These are phyloP conservation scores for Coccinonectria pachysandricola DNA, from an alignment of 2,329 filamentous ascomycete genomes.

Conservation along the genomic window DNA sequence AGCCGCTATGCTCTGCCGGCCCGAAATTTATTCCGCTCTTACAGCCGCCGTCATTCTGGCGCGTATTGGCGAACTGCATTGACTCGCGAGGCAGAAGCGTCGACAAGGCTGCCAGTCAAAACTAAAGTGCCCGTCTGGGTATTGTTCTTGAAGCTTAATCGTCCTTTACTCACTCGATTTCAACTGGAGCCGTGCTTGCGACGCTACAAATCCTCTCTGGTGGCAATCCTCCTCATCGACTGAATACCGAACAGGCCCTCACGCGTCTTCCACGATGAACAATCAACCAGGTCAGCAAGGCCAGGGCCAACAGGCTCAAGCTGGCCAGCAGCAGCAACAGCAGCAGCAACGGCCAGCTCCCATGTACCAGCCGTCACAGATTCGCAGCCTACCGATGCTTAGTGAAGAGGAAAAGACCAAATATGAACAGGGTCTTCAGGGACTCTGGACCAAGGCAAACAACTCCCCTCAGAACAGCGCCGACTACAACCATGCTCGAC, in stretches of 20 bases:
- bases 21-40: too few species aligned
- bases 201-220: too few species aligned
- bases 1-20: too few species aligned
- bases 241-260: constrained; percentile 1
- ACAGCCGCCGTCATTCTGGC: too few species aligned
- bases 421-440: constrained; percentile 46
- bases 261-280: constrained; percentile 11
- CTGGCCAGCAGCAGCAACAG: constrained; percentile 12
- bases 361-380: constrained; percentile 42
- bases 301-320: constrained; percentile 16
- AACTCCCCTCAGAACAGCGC: constrained; percentile 35
- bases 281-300: constrained; percentile 17
- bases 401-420: constrained; percentile 45
- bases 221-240: too few species aligned
- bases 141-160: too few species aligned
- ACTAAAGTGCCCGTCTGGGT: too few species aligned
- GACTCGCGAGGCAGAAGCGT: too few species aligned
- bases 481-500: constrained; percentile 40
- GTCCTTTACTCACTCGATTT: too few species aligned
- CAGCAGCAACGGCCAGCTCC: constrained; percentile 20
- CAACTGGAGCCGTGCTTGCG: neutral
- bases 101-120: too few species aligned
- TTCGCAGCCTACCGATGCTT: constrained; percentile 39
- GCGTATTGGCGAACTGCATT: too few species aligned
- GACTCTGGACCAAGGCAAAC: constrained; percentile 44